Evolutionary conservation across 2,329 filamentous ascomycete species (phyloP), one percentile per base, ranked within the genome.

Genomic region (Amphichorda felina): DNA sequence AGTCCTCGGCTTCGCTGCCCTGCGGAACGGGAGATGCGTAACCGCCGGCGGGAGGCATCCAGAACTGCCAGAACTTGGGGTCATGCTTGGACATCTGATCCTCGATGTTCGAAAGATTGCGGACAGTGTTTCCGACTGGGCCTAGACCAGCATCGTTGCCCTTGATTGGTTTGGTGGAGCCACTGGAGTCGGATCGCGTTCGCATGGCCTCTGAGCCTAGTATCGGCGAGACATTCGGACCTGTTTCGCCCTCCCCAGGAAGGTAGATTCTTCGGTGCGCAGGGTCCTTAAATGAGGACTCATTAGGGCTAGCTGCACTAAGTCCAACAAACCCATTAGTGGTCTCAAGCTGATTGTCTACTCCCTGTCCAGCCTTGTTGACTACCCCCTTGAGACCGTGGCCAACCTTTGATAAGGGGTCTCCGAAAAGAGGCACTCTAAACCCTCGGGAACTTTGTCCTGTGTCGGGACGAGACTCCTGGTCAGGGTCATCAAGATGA

Each of bases 21-120:
- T 78, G 74, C 0, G 75, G 75, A 1, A 79, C 56, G 0, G 75
- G 75, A 0, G 73, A 78, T 8, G 69, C 59, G 45, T 76, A 80
- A 3, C 69, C 70, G 17, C 75, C 75, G 2, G 66, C 55, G 0
- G 75, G 75, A 0, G 72, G 68, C 45, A 75, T 73, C 75, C 75
- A 80, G 40, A 80, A 79, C 40, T 79, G 57, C 59, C 70, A 79
- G 62, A 74, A 79, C 28, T 55, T 59, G 1, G 59, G 54, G 18
- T 61, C 56, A 8, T 67, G 61, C 5, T 56, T 58, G 35, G 57
- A 50, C 36, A 66, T 64, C 54, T 72, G 66, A 9, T 69, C 63
- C 3, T 70, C 62, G 27, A 66, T 46, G 33, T 72, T 63, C 3
- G 55, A 57, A 6, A 64, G 47, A 40, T 64, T 68, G 31, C 72